Evolutionary conservation across 2,329 filamentous ascomycete genomes (phyloP), one percentile per base, ranked within the genome.

Genomic region (Curvularia verruculosa): DNA sequence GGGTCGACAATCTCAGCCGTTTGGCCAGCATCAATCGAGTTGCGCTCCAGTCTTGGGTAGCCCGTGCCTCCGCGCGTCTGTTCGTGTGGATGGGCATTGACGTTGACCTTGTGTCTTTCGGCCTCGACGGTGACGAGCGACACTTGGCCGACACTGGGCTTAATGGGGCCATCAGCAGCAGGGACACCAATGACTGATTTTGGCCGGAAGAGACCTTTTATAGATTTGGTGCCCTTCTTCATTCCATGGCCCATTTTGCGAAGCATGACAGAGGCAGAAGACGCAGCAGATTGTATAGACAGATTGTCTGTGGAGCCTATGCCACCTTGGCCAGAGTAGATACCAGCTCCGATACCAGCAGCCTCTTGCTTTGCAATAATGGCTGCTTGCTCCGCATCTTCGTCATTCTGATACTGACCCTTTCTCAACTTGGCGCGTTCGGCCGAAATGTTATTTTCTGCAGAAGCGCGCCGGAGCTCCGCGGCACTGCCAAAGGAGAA

Each of bases 231-330:
- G 49, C 92, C 89, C 78, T 95, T 96, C 84, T 96, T 98, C 87
- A 98, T 90, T n/a, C 94, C 93, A 64, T 92, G 92, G 54, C 95
- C 95, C 95, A 99, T 99, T 81, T 99, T 99, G 51, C 95, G 88
- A 65, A 99, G 90, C 91, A 96, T 96, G 68, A 96, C 87, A 28
- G 92, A 96, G 31, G 91, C 91, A 19, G 91, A 96, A 6, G 92
- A 96, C 19, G 91, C 91, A 9, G 91, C 96, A 3, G 92, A 96
- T 1, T 91, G 94, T 62, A 96, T 92, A 13, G 92, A 96, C 43
- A 99, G 79, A 66, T 98, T 98, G 77, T 99, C 95, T 0, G 92
- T 98, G 4, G 95, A 99, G 13, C 92, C 90, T 73, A 98, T 97
- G 63, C 89, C 89, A 56, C 89, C 90, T 71, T 90, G 87, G 13